Evolutionary conservation across 129 eudicot species (phyloP).

Genomic region (Chrysanthemum seticuspe): DNA sequence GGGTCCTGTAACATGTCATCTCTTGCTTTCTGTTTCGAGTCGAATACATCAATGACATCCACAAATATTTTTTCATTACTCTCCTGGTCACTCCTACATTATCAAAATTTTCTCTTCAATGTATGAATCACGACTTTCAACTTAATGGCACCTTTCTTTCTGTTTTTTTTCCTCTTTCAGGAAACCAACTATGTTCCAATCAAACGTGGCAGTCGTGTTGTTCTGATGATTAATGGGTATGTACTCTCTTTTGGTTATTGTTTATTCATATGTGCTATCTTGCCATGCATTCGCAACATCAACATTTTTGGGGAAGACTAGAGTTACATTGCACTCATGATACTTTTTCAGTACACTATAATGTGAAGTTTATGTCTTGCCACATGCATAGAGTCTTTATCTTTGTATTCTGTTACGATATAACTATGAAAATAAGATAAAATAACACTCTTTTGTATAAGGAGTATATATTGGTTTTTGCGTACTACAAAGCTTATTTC

Average conservation of each 20-base stretch:
- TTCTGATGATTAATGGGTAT: constrained; percentile 91
- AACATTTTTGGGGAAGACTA: constrained; percentile 6
- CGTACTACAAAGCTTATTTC: not conserved
- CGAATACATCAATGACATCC: no score
- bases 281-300: constrained; percentile 4
- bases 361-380: not conserved
- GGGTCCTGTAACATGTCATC: no score
- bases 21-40: no score
- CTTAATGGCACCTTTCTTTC: constrained; percentile 10
- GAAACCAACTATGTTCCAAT: constrained; percentile 90
- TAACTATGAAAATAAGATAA: no score
- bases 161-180: constrained; percentile 32
- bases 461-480: no score
- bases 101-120: not conserved
- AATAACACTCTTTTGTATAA: no score
- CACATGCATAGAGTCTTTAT: not conserved
- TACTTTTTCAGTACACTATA: not conserved
- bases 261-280: not conserved
- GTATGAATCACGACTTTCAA: not conserved
- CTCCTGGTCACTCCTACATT: not conserved
- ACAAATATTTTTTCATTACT: no score
- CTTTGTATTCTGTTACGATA: not conserved
- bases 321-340: constrained; percentile 2
- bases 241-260: constrained; percentile 15
- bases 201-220: constrained; percentile 82